Percentiles rank a stretch among this genome's conserved stretches.
phyloP scores from a whole-genome alignment of 441 rosid species.

The Erodium chrysanthum region DNA sequence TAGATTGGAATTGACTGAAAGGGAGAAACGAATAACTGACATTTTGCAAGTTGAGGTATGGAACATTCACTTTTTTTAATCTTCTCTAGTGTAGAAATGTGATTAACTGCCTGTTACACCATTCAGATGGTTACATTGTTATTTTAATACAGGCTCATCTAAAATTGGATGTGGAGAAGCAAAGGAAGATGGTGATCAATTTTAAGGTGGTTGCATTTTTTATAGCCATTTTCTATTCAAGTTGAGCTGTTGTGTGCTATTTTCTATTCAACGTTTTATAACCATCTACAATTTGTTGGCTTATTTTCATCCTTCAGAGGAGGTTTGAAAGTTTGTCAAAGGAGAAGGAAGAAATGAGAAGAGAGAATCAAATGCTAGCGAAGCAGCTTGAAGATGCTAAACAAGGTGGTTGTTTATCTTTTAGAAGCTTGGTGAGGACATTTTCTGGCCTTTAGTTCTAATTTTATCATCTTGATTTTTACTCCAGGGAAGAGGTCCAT shows the following conservation, averaged over 20 bases:
- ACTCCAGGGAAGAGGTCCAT: not conserved
- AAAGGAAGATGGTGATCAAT: conserved; percentile 31
- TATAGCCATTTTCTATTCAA: not conserved
- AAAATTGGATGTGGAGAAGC: conserved; percentile 50
- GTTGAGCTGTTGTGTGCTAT: not conserved
- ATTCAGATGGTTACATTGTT: not conserved
- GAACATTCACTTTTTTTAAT: not conserved
- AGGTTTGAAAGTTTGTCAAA: conserved; percentile 33
- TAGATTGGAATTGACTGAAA: conserved; percentile 51
- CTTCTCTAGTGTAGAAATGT: not conserved
- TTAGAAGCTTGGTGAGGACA: conserved; percentile 6
- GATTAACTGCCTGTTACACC: not conserved
- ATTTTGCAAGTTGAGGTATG: conserved; percentile 42
- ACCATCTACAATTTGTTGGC: not conserved
- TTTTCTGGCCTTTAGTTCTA: no score
- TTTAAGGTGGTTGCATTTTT: conserved; percentile 35
- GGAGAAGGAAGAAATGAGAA: conserved; percentile 68
- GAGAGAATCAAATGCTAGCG: conserved; percentile 58
- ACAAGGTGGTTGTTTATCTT: conserved; percentile 44
- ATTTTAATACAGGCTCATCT: conserved; percentile 36
- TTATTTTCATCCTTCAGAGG: conserved; percentile 24
- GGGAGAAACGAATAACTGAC: conserved; percentile 56
- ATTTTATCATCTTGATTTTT: not conserved
- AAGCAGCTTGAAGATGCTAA: conserved; percentile 82
- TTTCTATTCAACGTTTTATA: not conserved